Conservation (phyloP, 768 basidiomycete species). For the Russula sp. region DNA sequence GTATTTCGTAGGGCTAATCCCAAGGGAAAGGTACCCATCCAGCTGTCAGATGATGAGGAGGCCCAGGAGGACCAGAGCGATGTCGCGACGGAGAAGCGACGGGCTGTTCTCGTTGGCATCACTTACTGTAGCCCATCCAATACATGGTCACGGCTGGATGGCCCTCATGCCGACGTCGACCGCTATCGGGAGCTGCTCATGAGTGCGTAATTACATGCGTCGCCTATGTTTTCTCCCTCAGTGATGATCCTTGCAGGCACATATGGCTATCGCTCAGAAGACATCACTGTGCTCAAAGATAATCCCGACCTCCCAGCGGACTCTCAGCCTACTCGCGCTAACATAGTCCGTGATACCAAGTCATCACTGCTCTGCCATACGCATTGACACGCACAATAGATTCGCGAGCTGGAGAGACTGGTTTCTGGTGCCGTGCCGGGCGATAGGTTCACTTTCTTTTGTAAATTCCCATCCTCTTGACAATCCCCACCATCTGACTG, state of each 20-base stretch:
- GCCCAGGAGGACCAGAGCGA: not conserved
- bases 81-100: not conserved
- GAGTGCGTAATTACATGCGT: not conserved
- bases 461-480: constrained; percentile 16
- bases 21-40: not conserved
- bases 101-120: constrained; percentile 25
- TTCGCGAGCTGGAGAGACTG: constrained; percentile 20
- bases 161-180: constrained; percentile 22
- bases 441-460: constrained; percentile 28
- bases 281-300: constrained; percentile 23
- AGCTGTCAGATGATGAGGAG: not conserved
- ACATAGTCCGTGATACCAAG: constrained; percentile 13
- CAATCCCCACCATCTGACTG: not conserved
- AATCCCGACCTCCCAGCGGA: not conserved
- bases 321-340: constrained; percentile 16
- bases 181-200: constrained; percentile 13
- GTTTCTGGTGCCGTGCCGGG: constrained; percentile 24
- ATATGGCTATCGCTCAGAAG: constrained; percentile 18
- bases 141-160: constrained; percentile 2
- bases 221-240: not conserved
- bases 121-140: constrained; percentile 2
- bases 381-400: constrained; percentile 5
- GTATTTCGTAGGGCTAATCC: not conserved
- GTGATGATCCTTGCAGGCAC: not conserved
- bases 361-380: not conserved